A percentile compares a stretch with the other conserved stretches of the same genome.
Conservation (phyloP, 2,329 filamentous ascomycete species). For the Fusarium torulosum region DNA sequence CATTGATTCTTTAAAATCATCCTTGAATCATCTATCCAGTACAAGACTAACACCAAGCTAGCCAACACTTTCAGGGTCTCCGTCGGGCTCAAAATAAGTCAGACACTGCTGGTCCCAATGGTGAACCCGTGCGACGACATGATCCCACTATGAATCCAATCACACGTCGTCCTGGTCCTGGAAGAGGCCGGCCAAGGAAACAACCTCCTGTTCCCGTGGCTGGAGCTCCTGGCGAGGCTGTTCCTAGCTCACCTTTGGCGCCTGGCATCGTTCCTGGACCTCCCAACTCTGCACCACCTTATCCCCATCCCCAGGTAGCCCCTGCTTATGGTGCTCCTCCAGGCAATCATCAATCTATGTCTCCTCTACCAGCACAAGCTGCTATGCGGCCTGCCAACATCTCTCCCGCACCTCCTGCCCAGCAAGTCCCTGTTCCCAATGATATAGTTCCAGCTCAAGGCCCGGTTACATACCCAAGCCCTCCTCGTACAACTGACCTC, state of each 20-base stretch:
- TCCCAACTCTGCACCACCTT: constrained; percentile 12
- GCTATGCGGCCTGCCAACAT: background rate
- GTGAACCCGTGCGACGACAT: constrained; percentile 55
- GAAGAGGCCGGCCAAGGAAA: constrained; percentile 67
- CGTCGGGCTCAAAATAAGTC: constrained; percentile 67
- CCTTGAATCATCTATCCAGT: background rate
- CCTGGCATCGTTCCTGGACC: constrained; percentile 14
- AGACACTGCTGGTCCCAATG: constrained; percentile 55
- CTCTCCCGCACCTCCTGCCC: constrained; percentile 4
- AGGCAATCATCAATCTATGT: constrained; percentile 4
- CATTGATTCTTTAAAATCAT: background rate
- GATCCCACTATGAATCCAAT: constrained; percentile 70
- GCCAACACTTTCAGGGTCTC: constrained; percentile 72
- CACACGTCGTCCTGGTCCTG: constrained; percentile 70
- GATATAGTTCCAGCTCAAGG: constrained; percentile 5
- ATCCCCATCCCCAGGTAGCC: constrained; percentile 12
- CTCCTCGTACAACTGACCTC: constrained; percentile 29
- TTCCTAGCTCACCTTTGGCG: constrained; percentile 22
- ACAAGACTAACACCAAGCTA: constrained; percentile 48
- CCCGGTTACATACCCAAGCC: constrained; percentile 41
- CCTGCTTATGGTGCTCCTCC: constrained; percentile 12
- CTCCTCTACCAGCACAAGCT: constrained; percentile 9
- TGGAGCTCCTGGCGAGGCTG: constrained; percentile 23
- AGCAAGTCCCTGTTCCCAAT: constrained; percentile 6
- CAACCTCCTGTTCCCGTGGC: constrained; percentile 46